These are phyloP conservation scores for Zygotorulaspora danielsina DNA, from an alignment of 805 yeast genomes.

Conservation along the genomic window DNA sequence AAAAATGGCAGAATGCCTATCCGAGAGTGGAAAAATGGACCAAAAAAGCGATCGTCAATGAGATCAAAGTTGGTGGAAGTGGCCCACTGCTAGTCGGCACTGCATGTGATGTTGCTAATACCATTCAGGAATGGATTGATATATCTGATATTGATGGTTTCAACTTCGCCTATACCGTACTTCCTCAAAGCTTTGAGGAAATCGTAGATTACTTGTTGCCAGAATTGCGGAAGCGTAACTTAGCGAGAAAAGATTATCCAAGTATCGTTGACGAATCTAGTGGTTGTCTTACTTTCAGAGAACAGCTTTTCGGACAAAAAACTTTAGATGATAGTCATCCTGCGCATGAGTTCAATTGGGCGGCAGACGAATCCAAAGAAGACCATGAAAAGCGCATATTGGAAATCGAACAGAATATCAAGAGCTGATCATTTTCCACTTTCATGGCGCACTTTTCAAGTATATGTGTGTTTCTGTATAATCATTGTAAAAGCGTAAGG, in stretches of 20 bases:
- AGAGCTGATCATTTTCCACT: too few relatives aligned
- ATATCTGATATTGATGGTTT: conserved; percentile 43
- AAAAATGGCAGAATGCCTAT: conserved; percentile 27
- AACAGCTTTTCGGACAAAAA: conserved; percentile 34
- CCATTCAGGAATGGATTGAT: conserved; percentile 40
- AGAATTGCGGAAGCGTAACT: conserved; percentile 36
- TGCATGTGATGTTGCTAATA: conserved; percentile 39
- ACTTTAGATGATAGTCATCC: conserved; percentile 19
- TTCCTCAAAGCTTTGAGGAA: conserved; percentile 39
- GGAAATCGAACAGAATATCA: not conserved
- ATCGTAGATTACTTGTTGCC: conserved; percentile 38
- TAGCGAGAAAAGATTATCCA: conserved; percentile 39
- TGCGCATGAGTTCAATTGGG: conserved; percentile 23
- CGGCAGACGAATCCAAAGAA: conserved; percentile 26
- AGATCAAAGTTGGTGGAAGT: conserved; percentile 28
- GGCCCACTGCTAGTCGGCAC: conserved; percentile 36
- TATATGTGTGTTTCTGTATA: too few relatives aligned
- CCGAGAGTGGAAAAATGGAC: conserved; percentile 23
- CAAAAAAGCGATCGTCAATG: conserved; percentile 30
- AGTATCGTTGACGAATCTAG: conserved; percentile 13
- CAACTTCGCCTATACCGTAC: conserved; percentile 40
- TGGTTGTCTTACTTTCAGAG: conserved; percentile 34
- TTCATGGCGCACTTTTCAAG: too few relatives aligned
- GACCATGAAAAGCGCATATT: conserved; percentile 26
- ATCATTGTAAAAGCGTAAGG: too few relatives aligned